These are phyloP conservation scores for Aspergillus transmontanensis DNA, from an alignment of 2,329 filamentous ascomycete species.

Conservation along the genomic window DNA sequence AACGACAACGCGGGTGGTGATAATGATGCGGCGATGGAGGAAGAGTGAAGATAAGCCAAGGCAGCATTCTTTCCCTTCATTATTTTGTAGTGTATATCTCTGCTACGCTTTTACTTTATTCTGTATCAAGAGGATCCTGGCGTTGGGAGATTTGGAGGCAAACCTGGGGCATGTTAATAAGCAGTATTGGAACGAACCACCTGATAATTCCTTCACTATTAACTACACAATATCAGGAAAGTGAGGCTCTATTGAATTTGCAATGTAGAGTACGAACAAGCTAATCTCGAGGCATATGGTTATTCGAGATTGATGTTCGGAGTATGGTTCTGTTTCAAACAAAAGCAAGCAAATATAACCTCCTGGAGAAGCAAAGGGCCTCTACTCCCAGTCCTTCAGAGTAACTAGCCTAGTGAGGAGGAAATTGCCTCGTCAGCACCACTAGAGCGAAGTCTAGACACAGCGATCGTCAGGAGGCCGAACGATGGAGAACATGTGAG, in stretches of 20 bases:
- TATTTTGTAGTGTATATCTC: constrained; percentile 15
- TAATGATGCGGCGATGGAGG: constrained; percentile 41
- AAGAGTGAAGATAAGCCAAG: constrained; percentile 20
- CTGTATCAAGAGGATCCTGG: constrained; percentile 4
- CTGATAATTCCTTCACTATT: background rate
- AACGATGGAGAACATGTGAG: constrained; percentile 18
- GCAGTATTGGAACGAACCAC: background rate
- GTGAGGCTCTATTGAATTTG: background rate
- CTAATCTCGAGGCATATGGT: background rate
- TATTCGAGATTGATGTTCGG: background rate
- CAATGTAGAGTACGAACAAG: too few species aligned
- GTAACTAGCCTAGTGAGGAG: background rate
- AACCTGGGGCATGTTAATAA: background rate
- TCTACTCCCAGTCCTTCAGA: background rate
- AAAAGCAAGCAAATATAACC: background rate
- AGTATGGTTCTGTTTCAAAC: background rate
- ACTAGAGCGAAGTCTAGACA: constrained; percentile 9
- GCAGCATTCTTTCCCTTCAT: background rate
- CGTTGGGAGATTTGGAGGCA: constrained; percentile 10
- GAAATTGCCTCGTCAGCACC: background rate
- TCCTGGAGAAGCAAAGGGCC: background rate
- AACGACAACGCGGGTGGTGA: constrained; percentile 35
- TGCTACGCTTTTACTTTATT: constrained; percentile 10
- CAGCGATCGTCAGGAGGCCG: constrained; percentile 18
- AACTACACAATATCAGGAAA: background rate